phyloP scores from a whole-genome alignment of 495 filamentous ascomycete genomes.

The Penicillium robsamsonii region DNA sequence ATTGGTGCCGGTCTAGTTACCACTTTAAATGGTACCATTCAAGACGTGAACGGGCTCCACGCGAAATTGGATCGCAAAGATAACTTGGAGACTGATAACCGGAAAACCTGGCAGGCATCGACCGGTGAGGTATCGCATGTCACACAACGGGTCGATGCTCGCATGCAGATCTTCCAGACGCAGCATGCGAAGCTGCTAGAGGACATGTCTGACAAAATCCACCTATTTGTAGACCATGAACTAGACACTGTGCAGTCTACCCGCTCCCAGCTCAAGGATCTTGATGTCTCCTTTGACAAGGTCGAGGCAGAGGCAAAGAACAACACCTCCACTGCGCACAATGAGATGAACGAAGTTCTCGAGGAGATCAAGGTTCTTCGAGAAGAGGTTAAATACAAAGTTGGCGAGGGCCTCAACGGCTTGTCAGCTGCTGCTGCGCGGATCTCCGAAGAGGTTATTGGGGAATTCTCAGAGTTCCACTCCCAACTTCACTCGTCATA shows the following conservation, averaged over 20 bases:
- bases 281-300: slow-evolving; percentile 60
- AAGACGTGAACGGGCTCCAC: slow-evolving; percentile 75
- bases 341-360: slow-evolving; percentile 86
- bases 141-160: slow-evolving; percentile 70
- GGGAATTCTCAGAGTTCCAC: slow-evolving; percentile 79
- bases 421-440: slow-evolving; percentile 80
- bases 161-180: slow-evolving; percentile 63
- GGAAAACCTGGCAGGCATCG: slow-evolving; percentile 74
- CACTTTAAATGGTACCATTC: slow-evolving; percentile 70
- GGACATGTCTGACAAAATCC: slow-evolving; percentile 65
- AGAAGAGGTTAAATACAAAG: slow-evolving; percentile 79
- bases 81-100: slow-evolving; percentile 75
- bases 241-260: slow-evolving; percentile 63
- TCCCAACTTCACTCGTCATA: slow-evolving; percentile 82
- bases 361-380: slow-evolving; percentile 88
- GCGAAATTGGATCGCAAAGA: slow-evolving; percentile 80
- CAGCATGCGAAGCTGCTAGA: slow-evolving; percentile 70
- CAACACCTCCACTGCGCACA: slow-evolving; percentile 67
- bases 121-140: slow-evolving; percentile 69
- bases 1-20: slow-evolving; percentile 73
- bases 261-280: slow-evolving; percentile 65
- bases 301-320: slow-evolving; percentile 64
- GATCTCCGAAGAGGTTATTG: slow-evolving; percentile 88
- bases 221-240: slow-evolving; percentile 68
- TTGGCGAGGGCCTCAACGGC: slow-evolving; percentile 81